phyloP scores from a whole-genome alignment of 1,284 basidiomycete species.

The Ganoderma lucidum region DNA sequence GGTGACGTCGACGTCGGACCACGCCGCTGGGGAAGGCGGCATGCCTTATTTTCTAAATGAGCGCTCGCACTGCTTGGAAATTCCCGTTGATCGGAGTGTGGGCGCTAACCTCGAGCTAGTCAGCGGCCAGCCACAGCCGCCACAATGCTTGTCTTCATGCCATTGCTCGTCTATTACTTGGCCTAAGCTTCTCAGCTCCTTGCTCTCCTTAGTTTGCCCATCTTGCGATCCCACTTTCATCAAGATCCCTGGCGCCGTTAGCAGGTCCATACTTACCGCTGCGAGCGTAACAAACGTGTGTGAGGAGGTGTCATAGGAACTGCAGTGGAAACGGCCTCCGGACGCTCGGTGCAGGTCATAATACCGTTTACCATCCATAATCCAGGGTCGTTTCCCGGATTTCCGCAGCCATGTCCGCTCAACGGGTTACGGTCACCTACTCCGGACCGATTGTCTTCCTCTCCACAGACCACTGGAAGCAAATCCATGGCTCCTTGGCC shows the following conservation, averaged over 20 bases:
- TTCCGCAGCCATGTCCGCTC: slow-evolving; percentile 40
- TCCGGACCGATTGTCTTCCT: slow-evolving; percentile 68
- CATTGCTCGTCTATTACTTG: not conserved
- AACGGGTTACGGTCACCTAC: slow-evolving; percentile 69
- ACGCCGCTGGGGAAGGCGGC: too few relatives aligned
- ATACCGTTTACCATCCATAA: not conserved
- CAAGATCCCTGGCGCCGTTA: not conserved
- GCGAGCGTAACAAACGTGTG: not conserved
- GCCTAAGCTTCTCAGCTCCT: not conserved
- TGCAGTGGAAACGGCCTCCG: not conserved
- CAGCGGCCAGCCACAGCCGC: too few relatives aligned
- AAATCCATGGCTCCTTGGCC: slow-evolving; percentile 69
- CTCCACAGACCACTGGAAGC: slow-evolving; percentile 73
- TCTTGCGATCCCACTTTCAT: not conserved
- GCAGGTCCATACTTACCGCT: not conserved
- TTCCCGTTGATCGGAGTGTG: too few relatives aligned
- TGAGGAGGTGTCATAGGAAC: not conserved
- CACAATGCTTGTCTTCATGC: not conserved
- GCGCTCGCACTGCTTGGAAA: too few relatives aligned
- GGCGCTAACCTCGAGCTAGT: too few relatives aligned
- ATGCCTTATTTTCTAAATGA: too few relatives aligned
- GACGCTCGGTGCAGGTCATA: slow-evolving; percentile 4
- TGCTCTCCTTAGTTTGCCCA: not conserved
- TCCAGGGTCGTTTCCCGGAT: not conserved
- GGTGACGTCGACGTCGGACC: too few relatives aligned